Conservation (phyloP, 2,329 filamentous ascomycete genomes). For the Hypocreales sp. region DNA sequence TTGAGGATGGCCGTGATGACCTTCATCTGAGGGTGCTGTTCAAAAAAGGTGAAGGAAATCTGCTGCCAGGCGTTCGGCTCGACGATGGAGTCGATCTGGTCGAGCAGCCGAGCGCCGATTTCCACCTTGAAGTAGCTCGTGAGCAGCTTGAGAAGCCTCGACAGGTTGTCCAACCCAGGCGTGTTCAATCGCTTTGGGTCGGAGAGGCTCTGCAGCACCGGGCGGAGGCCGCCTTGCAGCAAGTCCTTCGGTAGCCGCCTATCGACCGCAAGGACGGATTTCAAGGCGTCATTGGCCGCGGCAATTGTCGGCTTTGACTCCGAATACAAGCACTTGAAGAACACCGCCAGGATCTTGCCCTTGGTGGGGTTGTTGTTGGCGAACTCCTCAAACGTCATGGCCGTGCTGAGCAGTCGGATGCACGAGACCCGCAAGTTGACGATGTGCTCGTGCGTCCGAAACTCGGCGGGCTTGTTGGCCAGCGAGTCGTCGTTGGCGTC, state of each 20-base stretch:
- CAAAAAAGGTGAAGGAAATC: slow-evolving; percentile 86
- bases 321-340: slow-evolving; percentile 95
- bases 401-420: slow-evolving; percentile 81
- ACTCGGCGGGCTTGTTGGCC: slow-evolving; percentile 83
- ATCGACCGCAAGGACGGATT: slow-evolving; percentile 73
- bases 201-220: slow-evolving; percentile 91
- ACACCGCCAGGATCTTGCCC: slow-evolving; percentile 73
- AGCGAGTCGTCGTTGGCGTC: slow-evolving; percentile 90
- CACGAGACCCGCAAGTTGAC: slow-evolving; percentile 85
- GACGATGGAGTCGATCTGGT: slow-evolving; percentile 84
- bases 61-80: slow-evolving; percentile 69
- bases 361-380: slow-evolving; percentile 53
- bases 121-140: slow-evolving; percentile 99
- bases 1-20: slow-evolving; percentile 90
- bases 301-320: slow-evolving; percentile 86
- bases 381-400: slow-evolving; percentile 88
- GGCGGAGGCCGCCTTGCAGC: slow-evolving; percentile 81
- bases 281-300: slow-evolving; percentile 80
- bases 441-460: slow-evolving; percentile 89
- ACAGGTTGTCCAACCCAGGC: slow-evolving; percentile 80
- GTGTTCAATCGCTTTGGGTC: slow-evolving; percentile 83
- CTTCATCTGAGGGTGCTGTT: slow-evolving; percentile 86
- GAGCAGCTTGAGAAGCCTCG: slow-evolving; percentile 73
- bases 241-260: slow-evolving; percentile 91
- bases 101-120: slow-evolving; percentile 82